Base-by-base conservation (phyloP, 208 protist genomes). In the Wallacemonas sp. region DNA sequence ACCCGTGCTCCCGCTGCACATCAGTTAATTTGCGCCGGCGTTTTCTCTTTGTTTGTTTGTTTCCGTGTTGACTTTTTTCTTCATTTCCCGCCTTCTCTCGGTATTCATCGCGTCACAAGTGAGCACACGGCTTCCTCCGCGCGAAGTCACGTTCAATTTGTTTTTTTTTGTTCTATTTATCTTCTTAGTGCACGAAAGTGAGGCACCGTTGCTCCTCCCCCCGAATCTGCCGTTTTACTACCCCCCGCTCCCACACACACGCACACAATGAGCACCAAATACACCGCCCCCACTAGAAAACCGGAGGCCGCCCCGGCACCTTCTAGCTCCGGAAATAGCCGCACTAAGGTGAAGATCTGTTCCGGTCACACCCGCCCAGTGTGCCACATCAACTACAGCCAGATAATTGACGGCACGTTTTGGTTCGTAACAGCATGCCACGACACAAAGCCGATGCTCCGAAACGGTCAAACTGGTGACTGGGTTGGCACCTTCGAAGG, bases 401-500 rank as follows among this genome's bases (percentile, higher is more conserved):
- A 91, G 36, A 92, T 97, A 31, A 75, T 95, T 49, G 90, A 97
- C 55, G 86, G 86, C 51, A 95, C 92, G 1, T 96, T 90, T 66
- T 97, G 92, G 90, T 91, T 97, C 77, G 90, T 94, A 33, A 94
- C 87, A 27, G 86, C 89, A 2, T 97, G 89, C 72, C 89, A 96
- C 66, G 94, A 98, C 65, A 78, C 91, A 12, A 96, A 95, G 51
- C 91, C 96, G 11, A 97, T 98, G 91, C 71, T 98, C n/a, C 81
- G 94, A 38, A 96, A 97, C 59, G 95, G 96, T 9, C 84, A 97
- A 68, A 98, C 93, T 8, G 95, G 96, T 31, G 96, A 98, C 68
- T 98, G 96, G 95, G 94, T 98, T 22, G 96, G 96, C 24, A 97
- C 94, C 8, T 98, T 98, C 62, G 91, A 97, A 60, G 96, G 94